A percentile compares a stretch with the other conserved stretches of the same genome.
These are phyloP conservation scores for Erodium texanum DNA, from an alignment of 441 rosid species.

Conservation along the genomic window DNA sequence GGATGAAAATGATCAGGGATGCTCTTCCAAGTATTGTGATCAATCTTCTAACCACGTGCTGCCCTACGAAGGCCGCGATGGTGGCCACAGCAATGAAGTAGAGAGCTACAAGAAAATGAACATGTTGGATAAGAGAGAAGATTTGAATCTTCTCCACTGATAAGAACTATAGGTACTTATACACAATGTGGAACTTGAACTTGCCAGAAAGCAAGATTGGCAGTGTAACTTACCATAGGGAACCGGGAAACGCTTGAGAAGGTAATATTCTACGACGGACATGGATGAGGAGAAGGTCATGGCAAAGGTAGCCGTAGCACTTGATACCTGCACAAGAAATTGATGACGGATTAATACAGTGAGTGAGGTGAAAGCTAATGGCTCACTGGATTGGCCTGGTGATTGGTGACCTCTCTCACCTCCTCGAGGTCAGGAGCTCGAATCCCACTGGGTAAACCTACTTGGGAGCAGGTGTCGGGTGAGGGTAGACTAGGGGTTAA, in stretches of 20 bases:
- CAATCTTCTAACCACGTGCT: slow-evolving; percentile 47
- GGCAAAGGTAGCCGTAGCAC: slow-evolving; percentile 73
- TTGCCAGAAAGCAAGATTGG: no score
- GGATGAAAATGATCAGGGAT: slow-evolving; percentile 60
- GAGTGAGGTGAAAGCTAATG: no score
- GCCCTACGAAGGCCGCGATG: slow-evolving; percentile 47
- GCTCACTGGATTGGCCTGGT: no score
- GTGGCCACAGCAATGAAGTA: slow-evolving; percentile 49
- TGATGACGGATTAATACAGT: neutral
- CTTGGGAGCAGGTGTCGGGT: no score
- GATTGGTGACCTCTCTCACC: no score
- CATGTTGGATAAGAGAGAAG: no score
- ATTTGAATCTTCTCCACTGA: no score
- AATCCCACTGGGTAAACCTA: no score
- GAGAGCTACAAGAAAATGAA: slow-evolving; percentile 31
- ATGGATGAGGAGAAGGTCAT: slow-evolving; percentile 70
- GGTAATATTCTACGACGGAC: slow-evolving; percentile 70
- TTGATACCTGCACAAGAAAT: slow-evolving; percentile 42
- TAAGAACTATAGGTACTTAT: no score
- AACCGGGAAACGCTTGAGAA: slow-evolving; percentile 63
- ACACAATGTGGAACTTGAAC: no score
- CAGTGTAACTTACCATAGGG: slow-evolving; percentile 37
- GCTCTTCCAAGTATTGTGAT: slow-evolving; percentile 49
- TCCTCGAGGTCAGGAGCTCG: no score
- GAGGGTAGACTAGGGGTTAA: no score